Evolutionary conservation across 208 protist genomes (phyloP).

Genomic region (Hexamita inflata): DNA sequence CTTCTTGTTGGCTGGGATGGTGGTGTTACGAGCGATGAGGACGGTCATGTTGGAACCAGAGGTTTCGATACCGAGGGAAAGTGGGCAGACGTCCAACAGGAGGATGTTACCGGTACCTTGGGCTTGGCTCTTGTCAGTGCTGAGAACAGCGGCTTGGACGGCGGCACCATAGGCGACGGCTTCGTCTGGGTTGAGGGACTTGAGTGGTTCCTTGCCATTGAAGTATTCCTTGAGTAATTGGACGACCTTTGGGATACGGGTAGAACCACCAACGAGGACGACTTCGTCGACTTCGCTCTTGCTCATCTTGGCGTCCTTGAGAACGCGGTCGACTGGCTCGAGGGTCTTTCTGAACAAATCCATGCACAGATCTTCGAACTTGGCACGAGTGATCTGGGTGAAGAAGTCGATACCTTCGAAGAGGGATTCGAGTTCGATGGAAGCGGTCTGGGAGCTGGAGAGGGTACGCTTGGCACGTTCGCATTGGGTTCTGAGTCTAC

Average conservation of each 20-base stretch:
- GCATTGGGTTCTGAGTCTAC: background rate
- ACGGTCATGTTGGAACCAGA: constrained; percentile 75
- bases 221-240: constrained; percentile 31
- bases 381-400: constrained; percentile 36
- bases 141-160: constrained; percentile 34
- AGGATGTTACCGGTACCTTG: constrained; percentile 64
- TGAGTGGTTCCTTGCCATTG: constrained; percentile 34
- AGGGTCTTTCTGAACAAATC: constrained; percentile 72
- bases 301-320: constrained; percentile 47
- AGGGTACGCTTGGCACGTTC: constrained; percentile 41
- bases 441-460: background rate
- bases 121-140: constrained; percentile 58
- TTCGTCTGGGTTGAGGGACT: constrained; percentile 45
- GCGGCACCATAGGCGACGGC: constrained; percentile 40
- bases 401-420: constrained; percentile 41
- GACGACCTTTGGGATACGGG: constrained; percentile 36
- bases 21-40: constrained; percentile 39
- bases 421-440: constrained; percentile 37
- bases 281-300: constrained; percentile 40
- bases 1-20: constrained; percentile 37
- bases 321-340: constrained; percentile 67
- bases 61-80: constrained; percentile 93
- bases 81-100: constrained; percentile 87
- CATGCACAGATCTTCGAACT: constrained; percentile 53
- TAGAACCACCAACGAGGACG: constrained; percentile 43